Conservation (phyloP, 2,329 filamentous ascomycete species). For the Colletotrichum sp. region DNA sequence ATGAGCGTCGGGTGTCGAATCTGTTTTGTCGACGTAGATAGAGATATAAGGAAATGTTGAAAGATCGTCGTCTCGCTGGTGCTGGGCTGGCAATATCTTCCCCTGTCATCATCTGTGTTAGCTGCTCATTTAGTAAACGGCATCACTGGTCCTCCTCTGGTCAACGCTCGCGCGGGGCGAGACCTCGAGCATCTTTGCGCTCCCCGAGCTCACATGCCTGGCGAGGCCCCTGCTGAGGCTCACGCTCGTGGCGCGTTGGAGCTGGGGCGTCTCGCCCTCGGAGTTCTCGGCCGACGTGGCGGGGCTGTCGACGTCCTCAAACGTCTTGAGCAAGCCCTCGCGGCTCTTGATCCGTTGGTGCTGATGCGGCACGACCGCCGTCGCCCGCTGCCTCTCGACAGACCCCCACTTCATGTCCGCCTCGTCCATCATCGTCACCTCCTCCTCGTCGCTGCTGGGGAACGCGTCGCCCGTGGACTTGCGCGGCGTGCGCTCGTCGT, state of each 20-base stretch:
- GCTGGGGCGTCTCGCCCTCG: conserved; percentile 39
- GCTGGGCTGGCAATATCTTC: conserved; percentile 8
- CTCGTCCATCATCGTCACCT: conserved; percentile 36
- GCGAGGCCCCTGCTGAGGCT: conserved; percentile 69
- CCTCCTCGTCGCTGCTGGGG: conserved; percentile 65
- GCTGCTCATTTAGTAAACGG: neutral
- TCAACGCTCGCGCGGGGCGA: conserved; percentile 60
- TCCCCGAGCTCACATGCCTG: conserved; percentile 78
- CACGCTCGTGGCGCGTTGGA: conserved; percentile 73
- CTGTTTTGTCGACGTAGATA: neutral
- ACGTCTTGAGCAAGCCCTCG: conserved; percentile 54
- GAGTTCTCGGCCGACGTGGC: conserved; percentile 29
- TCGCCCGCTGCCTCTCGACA: conserved; percentile 47
- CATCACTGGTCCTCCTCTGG: conserved; percentile 3
- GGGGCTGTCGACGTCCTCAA: conserved; percentile 34
- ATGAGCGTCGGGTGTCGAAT: neutral
- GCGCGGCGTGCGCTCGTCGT: conserved; percentile 27
- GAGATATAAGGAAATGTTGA: conserved; percentile 10
- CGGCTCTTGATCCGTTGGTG: conserved; percentile 53
- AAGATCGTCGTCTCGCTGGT: conserved; percentile 8
- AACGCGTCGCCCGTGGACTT: conserved; percentile 56
- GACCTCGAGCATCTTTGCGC: conserved; percentile 75
- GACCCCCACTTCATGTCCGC: conserved; percentile 58
- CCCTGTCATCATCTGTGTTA: neutral
- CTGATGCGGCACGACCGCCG: conserved; percentile 6